Conservation (phyloP, 164 flowering plant genomes). For the Warburgia ugandensis region DNA sequence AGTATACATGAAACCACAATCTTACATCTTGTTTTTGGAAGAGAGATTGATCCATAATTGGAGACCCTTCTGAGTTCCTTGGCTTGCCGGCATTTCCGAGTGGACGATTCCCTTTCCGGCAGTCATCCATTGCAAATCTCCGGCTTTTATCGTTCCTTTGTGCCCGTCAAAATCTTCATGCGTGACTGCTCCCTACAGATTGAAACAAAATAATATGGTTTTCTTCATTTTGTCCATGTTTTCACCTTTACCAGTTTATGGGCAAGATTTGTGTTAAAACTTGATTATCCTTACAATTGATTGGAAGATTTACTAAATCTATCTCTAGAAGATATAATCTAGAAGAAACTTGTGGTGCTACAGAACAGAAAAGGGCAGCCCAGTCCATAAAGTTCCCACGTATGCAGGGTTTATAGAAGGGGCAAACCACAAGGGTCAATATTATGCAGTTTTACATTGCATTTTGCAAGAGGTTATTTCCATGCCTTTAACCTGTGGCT, state of each 20-base stretch:
- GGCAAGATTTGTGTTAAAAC: background rate
- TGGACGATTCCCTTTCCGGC: constrained; percentile 91
- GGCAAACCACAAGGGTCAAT: too few relatives aligned
- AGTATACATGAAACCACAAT: background rate
- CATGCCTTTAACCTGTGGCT: too few relatives aligned
- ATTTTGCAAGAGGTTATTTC: too few relatives aligned
- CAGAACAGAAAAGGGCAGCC: too few relatives aligned
- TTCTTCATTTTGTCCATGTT: background rate
- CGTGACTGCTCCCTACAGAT: constrained; percentile 49
- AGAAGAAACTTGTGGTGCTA: too few relatives aligned
- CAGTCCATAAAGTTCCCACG: too few relatives aligned
- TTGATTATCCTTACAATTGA: too few relatives aligned
- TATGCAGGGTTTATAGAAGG: too few relatives aligned
- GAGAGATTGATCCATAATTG: constrained; percentile 93
- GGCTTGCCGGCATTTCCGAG: constrained; percentile 77
- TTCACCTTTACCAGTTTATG: background rate
- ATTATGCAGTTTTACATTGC: too few relatives aligned
- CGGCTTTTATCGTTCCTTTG: constrained; percentile 64
- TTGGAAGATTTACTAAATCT: too few relatives aligned
- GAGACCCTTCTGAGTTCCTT: constrained; percentile 64
- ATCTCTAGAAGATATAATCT: too few relatives aligned
- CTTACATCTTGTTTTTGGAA: constrained; percentile 70
- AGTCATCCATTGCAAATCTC: constrained; percentile 92
- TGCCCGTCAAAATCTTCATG: constrained; percentile 84
- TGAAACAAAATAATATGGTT: background rate